These are phyloP conservation scores for Eremochloa ophiuroides DNA, from an alignment of 176 grass and related monocot genomes.

Conservation along the genomic window DNA sequence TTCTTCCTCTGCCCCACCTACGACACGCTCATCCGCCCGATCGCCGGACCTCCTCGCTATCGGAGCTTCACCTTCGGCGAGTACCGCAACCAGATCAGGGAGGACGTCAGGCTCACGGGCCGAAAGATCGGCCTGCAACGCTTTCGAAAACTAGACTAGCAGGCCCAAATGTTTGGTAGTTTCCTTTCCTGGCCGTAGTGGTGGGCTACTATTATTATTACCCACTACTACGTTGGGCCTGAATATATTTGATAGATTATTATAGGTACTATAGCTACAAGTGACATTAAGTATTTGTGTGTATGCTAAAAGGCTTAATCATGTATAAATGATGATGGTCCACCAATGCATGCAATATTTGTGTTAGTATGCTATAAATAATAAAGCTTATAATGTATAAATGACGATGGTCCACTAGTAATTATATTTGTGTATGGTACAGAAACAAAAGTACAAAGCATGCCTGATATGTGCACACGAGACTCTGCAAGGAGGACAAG, in stretches of 20 bases:
- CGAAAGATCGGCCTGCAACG: constrained; percentile 60
- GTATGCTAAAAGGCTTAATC: not conserved
- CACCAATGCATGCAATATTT: no score
- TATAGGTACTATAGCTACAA: not conserved
- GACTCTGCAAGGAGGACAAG: not conserved
- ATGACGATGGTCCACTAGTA: no score
- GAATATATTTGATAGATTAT: not conserved
- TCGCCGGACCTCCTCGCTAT: constrained; percentile 10
- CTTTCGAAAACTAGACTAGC: constrained; percentile 19
- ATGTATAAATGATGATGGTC: no score
- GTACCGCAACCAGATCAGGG: constrained; percentile 51
- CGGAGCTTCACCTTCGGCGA: constrained; percentile 72
- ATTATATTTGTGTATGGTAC: not conserved
- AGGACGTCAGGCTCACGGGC: constrained; percentile 57
- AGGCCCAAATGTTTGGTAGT: no score
- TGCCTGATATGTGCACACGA: not conserved
- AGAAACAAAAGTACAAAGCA: not conserved
- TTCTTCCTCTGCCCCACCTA: constrained; percentile 69
- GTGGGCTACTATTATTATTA: no score
- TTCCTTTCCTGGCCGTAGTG: no score
- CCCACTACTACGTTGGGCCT: not conserved
- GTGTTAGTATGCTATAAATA: no score
- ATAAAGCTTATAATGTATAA: no score
- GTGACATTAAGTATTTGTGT: no score
- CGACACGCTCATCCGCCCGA: constrained; percentile 37